These are phyloP conservation scores for Zarea fungicola DNA, from an alignment of 2,329 filamentous ascomycete genomes.

Conservation along the genomic window DNA sequence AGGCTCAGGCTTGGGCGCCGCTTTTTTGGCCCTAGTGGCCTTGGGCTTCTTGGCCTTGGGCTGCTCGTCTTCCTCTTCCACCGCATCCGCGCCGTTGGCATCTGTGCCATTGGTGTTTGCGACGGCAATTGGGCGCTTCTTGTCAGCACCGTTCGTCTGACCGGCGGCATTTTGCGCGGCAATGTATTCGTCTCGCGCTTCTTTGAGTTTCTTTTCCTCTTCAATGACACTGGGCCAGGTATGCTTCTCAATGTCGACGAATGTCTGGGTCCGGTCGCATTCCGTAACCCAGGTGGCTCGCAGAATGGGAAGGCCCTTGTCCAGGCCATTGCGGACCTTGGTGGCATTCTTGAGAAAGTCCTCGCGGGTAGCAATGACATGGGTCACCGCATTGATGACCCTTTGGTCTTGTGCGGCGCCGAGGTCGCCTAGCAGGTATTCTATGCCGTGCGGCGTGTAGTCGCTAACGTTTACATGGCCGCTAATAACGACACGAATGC, in stretches of 20 bases:
- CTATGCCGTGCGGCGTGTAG: slow-evolving; percentile 33
- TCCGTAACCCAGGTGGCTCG: slow-evolving; percentile 57
- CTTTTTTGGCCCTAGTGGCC: slow-evolving; percentile 19
- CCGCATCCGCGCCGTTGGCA: slow-evolving; percentile 35
- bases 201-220: slow-evolving; percentile 18
- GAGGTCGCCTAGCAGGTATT: slow-evolving; percentile 6
- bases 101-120: slow-evolving; percentile 20
- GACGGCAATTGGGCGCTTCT: slow-evolving; percentile 23
- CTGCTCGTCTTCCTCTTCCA: slow-evolving; percentile 33
- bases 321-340: slow-evolving; percentile 47
- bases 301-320: slow-evolving; percentile 49
- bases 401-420: slow-evolving; percentile 2
- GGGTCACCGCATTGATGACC: slow-evolving; percentile 47
- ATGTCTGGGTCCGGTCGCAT: slow-evolving; percentile 33
- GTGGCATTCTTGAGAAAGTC: slow-evolving; percentile 45
- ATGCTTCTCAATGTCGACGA: slow-evolving; percentile 22
- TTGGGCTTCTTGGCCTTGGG: slow-evolving; percentile 35
- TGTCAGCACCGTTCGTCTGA: slow-evolving; percentile 16
- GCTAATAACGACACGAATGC: slow-evolving; percentile 50
- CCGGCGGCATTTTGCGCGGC: slow-evolving; percentile 18
- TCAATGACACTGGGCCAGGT: slow-evolving; percentile 22
- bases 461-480: slow-evolving; percentile 53
- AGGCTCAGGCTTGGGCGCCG: slow-evolving; percentile 19
- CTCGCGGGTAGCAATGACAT: slow-evolving; percentile 50
- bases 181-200: slow-evolving; percentile 20